Conservation (phyloP, 2,329 filamentous ascomycete genomes). For the Ciborinia camelliae region DNA sequence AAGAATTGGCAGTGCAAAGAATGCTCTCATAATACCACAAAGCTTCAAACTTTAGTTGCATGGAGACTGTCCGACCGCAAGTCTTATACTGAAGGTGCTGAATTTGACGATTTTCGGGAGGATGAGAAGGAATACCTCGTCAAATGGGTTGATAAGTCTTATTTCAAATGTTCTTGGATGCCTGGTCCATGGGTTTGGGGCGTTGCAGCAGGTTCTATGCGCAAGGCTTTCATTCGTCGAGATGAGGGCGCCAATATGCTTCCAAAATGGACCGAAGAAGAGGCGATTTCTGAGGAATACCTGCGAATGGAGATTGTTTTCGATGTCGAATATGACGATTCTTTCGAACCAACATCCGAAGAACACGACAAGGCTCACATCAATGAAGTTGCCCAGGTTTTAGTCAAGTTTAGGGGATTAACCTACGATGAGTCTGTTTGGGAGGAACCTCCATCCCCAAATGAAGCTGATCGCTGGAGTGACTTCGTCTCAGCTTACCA, state of each 20-base stretch:
- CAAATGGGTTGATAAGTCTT: constrained; percentile 80
- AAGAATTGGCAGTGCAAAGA: constrained; percentile 76
- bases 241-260: constrained; percentile 55
- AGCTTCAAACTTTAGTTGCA: constrained; percentile 76
- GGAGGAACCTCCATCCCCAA: constrained; percentile 71
- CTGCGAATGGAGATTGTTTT: constrained; percentile 87
- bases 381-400: constrained; percentile 66
- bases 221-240: constrained; percentile 72
- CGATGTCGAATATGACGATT: constrained; percentile 66
- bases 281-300: constrained; percentile 85
- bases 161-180: constrained; percentile 82
- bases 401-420: constrained; percentile 90
- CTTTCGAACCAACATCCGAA: constrained; percentile 52
- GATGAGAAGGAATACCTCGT: constrained; percentile 89
- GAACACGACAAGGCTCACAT: constrained; percentile 70
- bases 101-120: constrained; percentile 57
- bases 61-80: constrained; percentile 72
- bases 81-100: constrained; percentile 50
- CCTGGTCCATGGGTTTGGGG: constrained; percentile 87
- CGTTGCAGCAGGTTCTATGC: constrained; percentile 58
- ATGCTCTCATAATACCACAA: constrained; percentile 61
- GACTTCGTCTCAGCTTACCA: constrained; percentile 82
- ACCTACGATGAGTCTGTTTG: constrained; percentile 88
- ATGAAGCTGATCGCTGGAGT: constrained; percentile 64
- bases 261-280: constrained; percentile 66